Evolutionary conservation across 768 basidiomycete species (phyloP), one percentile per base, ranked within the genome.

Genomic region (Auricularia sp.): DNA sequence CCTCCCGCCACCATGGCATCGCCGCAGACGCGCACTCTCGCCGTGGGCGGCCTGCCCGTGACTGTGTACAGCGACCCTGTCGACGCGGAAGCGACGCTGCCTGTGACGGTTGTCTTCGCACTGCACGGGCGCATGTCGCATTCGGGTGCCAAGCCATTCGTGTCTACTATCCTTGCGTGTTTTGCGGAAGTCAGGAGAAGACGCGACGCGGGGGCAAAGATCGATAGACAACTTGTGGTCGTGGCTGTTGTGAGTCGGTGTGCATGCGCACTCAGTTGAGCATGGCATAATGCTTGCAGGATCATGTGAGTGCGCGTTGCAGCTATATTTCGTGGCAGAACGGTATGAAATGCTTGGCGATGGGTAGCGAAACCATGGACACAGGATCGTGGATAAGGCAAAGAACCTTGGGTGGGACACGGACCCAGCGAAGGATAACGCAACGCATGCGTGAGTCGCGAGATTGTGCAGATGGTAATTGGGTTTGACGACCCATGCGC

Each of bases 291-390:
- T 14, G 8, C 13, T 42, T 42, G 39, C 4, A 42, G 39, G 39
- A 42, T 42, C 39, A 42, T 42, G 39, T 42, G 39, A 42, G 39
- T 14, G 13, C 39, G 13, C 13, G 7, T 42, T 42, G 39, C 39
- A 29, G 8, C 39, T 42, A 4, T 14, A 14, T 42, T 14, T 42
- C 13, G 39, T 4, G 13, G 3, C 39, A 42, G 39, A 42, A 14
- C 3, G 3, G 1, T 14, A 1, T 42, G 29, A 29, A 29, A 29
- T 37, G 36, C 44, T 39, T 59, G n/a, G 21, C 8, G 3, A 45
- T 34, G 63, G 82, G 82, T 82, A 84, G 64, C 71, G 82, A 18
- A 84, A 85, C 70, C 83, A 85, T 63, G 83, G 83, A 0, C 69
- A 72, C 14, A 68, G 83, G 18, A 59, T 74, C 14, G 75, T 80